Base-by-base conservation (phyloP, 1,139 yeast species). In the Scheffersomyces parashehatae region DNA sequence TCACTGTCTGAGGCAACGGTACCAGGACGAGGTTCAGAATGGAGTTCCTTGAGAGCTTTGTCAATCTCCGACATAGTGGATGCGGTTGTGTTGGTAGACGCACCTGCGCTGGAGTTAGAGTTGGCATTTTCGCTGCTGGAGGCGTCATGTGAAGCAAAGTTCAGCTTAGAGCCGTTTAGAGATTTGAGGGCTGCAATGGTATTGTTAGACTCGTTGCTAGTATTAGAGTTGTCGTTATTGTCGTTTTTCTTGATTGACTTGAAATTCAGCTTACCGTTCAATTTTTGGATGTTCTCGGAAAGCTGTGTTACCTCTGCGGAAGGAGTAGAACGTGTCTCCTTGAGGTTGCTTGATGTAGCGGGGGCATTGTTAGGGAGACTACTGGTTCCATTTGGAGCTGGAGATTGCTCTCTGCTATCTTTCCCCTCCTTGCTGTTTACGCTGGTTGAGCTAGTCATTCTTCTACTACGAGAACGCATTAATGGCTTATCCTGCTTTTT, bases 21-120 rank as follows among this genome's bases (percentile, higher is more conserved):
- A 14, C 28, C 42, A 32, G 62, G 51, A 12, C 43, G 57, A 20
- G 63, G 53, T 30, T 67, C 64, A 6, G 71, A 64, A 53, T 77
- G 77, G 44, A 91, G 67, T 57, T 88, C 97, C 44, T 83, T 79
- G 37, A 91, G 73, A 0, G 96, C 97, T 54, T 78, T 83, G 59
- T 91, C 97, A 30, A 90, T 88, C 54, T 91, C 97, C 47, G 79
- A 79, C 67, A 88, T 73, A 1, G 95, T 86, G 42, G 76, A 77
- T 44, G 76, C 73, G 14, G 81, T 82, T 29, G 47, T 51, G 40
- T 39, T 38, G 15, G 34, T 7, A 37, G 13, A 14, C 44, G 28
- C 14, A 20, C 26, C 26, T 20, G 26, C 26, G 26, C 26, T 20
- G 26, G 26, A 20, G 26, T 20, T 20, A 6, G 26, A 20, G 26